phyloP scores from a whole-genome alignment of 139 green algal species.

The Chlamydomonas asymmetrica region DNA sequence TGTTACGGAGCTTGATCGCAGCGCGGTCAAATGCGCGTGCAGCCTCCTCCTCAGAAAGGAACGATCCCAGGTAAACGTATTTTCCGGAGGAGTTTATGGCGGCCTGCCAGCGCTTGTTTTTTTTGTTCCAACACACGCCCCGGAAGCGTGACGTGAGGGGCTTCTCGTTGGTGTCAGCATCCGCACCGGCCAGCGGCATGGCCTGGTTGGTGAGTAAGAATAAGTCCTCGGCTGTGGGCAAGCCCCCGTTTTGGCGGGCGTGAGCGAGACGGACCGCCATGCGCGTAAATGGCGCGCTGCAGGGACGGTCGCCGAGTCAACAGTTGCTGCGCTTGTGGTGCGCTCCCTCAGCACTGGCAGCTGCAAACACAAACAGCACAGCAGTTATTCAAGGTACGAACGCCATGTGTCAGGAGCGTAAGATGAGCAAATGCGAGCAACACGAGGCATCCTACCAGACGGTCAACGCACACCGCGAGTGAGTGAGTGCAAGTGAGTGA shows the following conservation, averaged over 20 bases:
- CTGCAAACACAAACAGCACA: background rate
- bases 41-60: slow-evolving; percentile 49
- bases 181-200: no score
- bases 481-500: background rate
- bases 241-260: background rate
- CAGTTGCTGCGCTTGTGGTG: slow-evolving; percentile 1
- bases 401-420: background rate
- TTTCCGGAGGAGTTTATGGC: slow-evolving; percentile 57
- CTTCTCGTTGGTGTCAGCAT: slow-evolving; percentile 10
- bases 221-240: background rate
- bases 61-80: slow-evolving; percentile 61
- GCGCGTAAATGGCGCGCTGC: background rate
- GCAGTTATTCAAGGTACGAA: background rate
- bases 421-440: background rate
- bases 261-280: background rate
- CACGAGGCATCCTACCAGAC: background rate
- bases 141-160: slow-evolving; percentile 34
- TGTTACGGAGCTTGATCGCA: slow-evolving; percentile 43
- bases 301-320: background rate
- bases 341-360: background rate
- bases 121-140: slow-evolving; percentile 59
- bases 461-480: background rate
- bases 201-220: background rate
- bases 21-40: slow-evolving; percentile 52
- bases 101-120: slow-evolving; percentile 52